These are phyloP conservation scores for Chimonanthus salicifolius DNA, from an alignment of 164 flowering plant species.

Conservation along the genomic window DNA sequence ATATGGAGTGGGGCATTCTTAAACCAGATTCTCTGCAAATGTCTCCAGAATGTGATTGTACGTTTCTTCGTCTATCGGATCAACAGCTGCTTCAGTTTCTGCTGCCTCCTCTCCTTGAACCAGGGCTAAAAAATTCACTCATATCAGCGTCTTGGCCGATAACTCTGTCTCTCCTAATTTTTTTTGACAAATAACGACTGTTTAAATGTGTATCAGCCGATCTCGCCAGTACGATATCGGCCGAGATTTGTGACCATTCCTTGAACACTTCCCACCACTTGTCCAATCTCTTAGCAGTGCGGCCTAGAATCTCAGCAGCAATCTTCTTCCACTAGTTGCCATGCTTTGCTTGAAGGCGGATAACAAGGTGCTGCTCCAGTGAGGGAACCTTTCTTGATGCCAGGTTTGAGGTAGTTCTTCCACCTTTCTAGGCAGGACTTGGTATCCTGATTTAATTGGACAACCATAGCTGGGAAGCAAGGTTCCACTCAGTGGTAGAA, in stretches of 20 bases:
- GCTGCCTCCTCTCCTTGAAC: constrained; percentile 76
- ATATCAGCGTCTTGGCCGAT: too few species aligned
- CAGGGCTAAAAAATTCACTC: too few species aligned
- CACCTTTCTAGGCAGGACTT: constrained; percentile 90
- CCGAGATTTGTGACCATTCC: constrained; percentile 16
- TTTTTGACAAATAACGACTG: too few species aligned
- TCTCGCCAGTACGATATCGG: too few species aligned
- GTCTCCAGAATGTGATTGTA: constrained; percentile 80
- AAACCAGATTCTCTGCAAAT: constrained; percentile 83
- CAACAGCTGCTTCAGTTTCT: constrained; percentile 48
- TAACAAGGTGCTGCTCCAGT: constrained; percentile 82
- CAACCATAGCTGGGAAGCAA: constrained; percentile 77
- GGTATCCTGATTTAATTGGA: constrained; percentile 66
- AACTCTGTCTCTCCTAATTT: too few species aligned
- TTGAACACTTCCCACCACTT: constrained; percentile 99
- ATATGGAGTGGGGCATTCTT: constrained; percentile 38
- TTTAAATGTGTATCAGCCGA: too few species aligned
- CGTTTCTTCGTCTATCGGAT: constrained; percentile 57
- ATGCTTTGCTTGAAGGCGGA: constrained; percentile 81
- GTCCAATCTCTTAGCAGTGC: constrained; percentile 86
- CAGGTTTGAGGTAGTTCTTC: constrained; percentile 92
- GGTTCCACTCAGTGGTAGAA: constrained; percentile 45
- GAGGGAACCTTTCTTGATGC: constrained; percentile 85
- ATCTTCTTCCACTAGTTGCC: constrained; percentile 96
- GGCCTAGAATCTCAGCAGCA: constrained; percentile 82